A percentile compares a stretch with the other conserved stretches of the same genome.
Evolutionary conservation across 495 filamentous ascomycete genomes (phyloP).

Genomic region (Gamarada debralockiae): DNA sequence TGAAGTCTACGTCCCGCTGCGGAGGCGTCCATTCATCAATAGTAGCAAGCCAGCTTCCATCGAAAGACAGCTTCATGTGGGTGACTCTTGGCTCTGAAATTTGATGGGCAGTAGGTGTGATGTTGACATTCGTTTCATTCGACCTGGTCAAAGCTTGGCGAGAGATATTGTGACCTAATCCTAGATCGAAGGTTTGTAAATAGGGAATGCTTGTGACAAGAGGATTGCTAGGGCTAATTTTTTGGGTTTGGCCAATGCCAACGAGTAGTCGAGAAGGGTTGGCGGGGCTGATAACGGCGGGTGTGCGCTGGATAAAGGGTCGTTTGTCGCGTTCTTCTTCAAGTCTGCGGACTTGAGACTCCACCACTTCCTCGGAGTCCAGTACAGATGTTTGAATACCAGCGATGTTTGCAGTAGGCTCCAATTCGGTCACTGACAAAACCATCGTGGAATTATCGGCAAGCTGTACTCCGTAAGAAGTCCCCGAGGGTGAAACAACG

Average conservation of each 20-base stretch:
- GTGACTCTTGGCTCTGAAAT: slow-evolving; percentile 73
- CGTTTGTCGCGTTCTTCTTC: slow-evolving; percentile 34
- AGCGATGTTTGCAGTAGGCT: slow-evolving; percentile 72
- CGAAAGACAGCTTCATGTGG: slow-evolving; percentile 63
- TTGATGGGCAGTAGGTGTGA: slow-evolving; percentile 61
- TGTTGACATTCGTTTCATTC: slow-evolving; percentile 75
- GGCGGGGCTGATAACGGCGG: slow-evolving; percentile 53
- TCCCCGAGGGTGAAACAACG: slow-evolving; percentile 71
- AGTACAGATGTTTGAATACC: slow-evolving; percentile 63
- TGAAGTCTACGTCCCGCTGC: slow-evolving; percentile 52
- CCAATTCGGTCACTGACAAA: slow-evolving; percentile 81
- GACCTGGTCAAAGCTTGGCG: slow-evolving; percentile 86
- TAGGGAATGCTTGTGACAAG: slow-evolving; percentile 42
- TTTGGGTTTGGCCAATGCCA: slow-evolving; percentile 42
- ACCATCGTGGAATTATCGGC: slow-evolving; percentile 89
- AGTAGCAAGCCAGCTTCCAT: slow-evolving; percentile 89
- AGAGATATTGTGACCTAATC: slow-evolving; percentile 64
- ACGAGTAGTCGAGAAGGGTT: slow-evolving; percentile 56
- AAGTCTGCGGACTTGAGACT: slow-evolving; percentile 16
- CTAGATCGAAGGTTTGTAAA: slow-evolving; percentile 81
- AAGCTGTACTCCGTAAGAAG: slow-evolving; percentile 76
- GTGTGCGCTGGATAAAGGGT: slow-evolving; percentile 36
- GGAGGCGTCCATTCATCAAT: slow-evolving; percentile 86
- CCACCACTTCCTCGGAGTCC: slow-evolving; percentile 9
- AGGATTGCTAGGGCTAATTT: slow-evolving; percentile 27